phyloP scores from a whole-genome alignment of 2,329 filamentous ascomycete species.

The Neobulgaria alba region DNA sequence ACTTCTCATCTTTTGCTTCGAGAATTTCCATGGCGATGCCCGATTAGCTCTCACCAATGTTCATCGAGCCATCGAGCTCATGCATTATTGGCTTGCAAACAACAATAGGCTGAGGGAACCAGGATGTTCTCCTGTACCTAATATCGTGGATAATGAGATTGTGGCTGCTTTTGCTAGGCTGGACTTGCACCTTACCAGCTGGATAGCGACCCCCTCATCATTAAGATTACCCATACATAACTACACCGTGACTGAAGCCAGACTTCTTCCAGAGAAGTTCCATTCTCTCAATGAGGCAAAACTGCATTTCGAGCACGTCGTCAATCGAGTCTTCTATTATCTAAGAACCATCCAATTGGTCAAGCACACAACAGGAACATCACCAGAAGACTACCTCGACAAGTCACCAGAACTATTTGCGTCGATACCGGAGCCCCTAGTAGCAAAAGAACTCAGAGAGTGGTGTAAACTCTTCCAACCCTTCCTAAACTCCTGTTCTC shows the following conservation, averaged over 20 bases:
- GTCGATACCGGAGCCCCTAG: neutral
- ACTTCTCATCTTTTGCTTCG: constrained; percentile 23
- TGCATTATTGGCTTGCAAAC: constrained; percentile 10
- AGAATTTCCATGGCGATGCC: constrained; percentile 17
- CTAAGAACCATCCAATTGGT: constrained; percentile 1
- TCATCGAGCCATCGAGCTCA: constrained; percentile 13
- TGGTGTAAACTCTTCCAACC: constrained; percentile 16
- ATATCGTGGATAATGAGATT: constrained; percentile 14
- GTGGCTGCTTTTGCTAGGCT: constrained; percentile 16
- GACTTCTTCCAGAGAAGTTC: constrained; percentile 3
- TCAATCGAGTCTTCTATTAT: constrained; percentile 6
- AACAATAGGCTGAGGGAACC: constrained; percentile 1
- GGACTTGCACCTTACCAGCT: constrained; percentile 12
- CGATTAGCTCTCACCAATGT: constrained; percentile 11
- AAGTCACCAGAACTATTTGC: neutral
- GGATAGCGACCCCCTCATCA: constrained; percentile 5
- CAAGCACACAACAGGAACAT: too few relatives aligned
- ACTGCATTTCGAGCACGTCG: constrained; percentile 5
- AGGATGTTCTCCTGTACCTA: constrained; percentile 4
- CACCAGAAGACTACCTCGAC: neutral
- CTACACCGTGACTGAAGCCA: neutral
- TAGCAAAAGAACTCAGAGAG: constrained; percentile 9
- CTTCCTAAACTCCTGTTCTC: constrained; percentile 10
- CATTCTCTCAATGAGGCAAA: constrained; percentile 3
- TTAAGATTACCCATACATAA: constrained; percentile 1